Evolutionary conservation across 2,329 filamentous ascomycete genomes (phyloP).

Genomic region (Hypoxylon sp.): DNA sequence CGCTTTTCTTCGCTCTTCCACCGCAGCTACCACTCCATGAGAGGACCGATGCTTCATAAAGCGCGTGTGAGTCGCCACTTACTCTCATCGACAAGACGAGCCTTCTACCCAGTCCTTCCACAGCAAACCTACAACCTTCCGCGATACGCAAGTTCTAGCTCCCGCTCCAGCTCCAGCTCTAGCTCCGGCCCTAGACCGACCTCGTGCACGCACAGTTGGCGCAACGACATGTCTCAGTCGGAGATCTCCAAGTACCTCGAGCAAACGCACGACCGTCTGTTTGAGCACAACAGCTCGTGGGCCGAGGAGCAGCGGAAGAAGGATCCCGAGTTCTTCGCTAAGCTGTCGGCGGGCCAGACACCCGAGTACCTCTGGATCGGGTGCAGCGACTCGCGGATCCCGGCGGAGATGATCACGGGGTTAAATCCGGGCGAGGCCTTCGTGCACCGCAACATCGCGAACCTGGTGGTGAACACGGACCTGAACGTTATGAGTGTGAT

Average conservation of each 20-base stretch:
- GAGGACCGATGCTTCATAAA: conserved; percentile 32
- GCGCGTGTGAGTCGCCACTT: conserved; percentile 18
- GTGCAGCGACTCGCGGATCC: conserved; percentile 89
- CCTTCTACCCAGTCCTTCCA: conserved; percentile 5
- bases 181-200: background rate
- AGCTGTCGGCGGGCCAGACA: conserved; percentile 72
- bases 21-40: conserved; percentile 14
- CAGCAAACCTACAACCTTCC: conserved; percentile 12
- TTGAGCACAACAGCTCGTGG: conserved; percentile 76
- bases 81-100: conserved; percentile 22
- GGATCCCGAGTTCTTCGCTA: conserved; percentile 74
- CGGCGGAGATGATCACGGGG: conserved; percentile 88
- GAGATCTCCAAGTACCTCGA: conserved; percentile 68
- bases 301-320: conserved; percentile 67
- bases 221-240: conserved; percentile 43
- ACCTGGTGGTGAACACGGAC: conserved; percentile 83
- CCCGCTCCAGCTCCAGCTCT: conserved; percentile 2
- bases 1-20: conserved; percentile 2
- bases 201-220: conserved; percentile 27
- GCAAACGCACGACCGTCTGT: conserved; percentile 74
- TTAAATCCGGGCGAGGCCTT: conserved; percentile 91
- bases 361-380: conserved; percentile 89
- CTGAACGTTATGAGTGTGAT: conserved; percentile 85
- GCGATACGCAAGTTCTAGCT: conserved; percentile 28
- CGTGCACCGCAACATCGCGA: conserved; percentile 95